Evolutionary conservation across 352 stramenopile genomes (phyloP), one percentile per base, ranked within the genome.

Genomic region (Phytophthora macrochlamydospora): DNA sequence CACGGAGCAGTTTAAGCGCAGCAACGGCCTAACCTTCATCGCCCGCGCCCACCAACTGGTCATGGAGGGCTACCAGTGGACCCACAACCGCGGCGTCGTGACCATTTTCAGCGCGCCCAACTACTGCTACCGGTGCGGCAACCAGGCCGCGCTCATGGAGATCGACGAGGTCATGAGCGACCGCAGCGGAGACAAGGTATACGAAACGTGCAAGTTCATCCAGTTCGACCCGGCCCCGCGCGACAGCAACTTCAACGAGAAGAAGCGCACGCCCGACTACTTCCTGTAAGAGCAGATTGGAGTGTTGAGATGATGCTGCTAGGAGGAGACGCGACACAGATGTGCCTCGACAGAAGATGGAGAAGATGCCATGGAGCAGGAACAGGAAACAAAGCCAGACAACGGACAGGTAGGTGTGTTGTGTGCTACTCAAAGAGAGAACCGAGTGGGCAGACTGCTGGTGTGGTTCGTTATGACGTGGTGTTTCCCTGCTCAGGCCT

Each of bases 91-190:
- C 57, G 86, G 89, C 43, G 87, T 98, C 12, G 91, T 97, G 28
- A 98, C 93, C 3, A 94, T 98, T 67, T 98, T 97, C 58, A 94
- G 79, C 58, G 93, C 93, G 13, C 93, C 93, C 29, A 98, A 98
- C 78, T 98, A 98, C 75, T 98, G 93, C 83, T 98, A 98, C 76
- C 89, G 93, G 52, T 98, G 92, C 65, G 97, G 97, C 24, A 99
- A 99, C 86, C 93, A 98, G 53, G 96, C 95, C 4, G 95, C 92
- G 38, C 93, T 98, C 69, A 93, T 98, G 82, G 94, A 98, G 73
- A 97, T 98, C 71, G 96, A 96, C 59, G 90, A 97, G 63, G 85
- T 94, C 72, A 96, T 95, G 87, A 74, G 74, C 57, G 89, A 97
- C 70, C 88, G 87, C 72, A 90, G 65, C 30, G 87, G 88, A 59